Conservation (phyloP, 225 moss, liverwort and hornwort genomes). For the Sphagnum tenellum region DNA sequence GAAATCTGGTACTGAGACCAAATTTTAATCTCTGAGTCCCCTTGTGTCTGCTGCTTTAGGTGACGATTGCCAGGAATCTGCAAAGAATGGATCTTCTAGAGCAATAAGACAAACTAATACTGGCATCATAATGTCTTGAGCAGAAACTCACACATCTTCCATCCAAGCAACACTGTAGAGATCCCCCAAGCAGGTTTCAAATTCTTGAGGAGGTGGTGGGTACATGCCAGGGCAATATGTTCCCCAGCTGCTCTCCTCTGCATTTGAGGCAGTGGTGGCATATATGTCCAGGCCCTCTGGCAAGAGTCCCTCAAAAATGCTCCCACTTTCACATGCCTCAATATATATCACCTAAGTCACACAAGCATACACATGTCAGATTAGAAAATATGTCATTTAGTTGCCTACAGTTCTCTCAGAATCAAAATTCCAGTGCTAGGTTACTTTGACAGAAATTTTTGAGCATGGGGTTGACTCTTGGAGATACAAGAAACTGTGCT, state of each 20-base stretch:
- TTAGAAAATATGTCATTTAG: no score
- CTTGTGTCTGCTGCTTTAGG: no score
- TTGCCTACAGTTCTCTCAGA: no score
- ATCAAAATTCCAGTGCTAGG: no score
- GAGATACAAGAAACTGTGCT: no score
- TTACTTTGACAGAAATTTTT: no score
- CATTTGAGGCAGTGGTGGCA: conserved; percentile 90
- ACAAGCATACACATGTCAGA: no score
- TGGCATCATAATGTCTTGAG: not conserved
- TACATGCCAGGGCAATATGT: conserved; percentile 94
- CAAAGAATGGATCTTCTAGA: no score
- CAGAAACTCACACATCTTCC: conserved; percentile 70
- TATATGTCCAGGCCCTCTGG: conserved; percentile 80
- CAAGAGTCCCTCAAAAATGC: conserved; percentile 87
- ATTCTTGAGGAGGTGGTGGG: conserved; percentile 76
- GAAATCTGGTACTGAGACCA: no score
- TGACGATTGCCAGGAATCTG: not conserved
- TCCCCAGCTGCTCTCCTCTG: conserved; percentile 98
- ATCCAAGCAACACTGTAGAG: conserved; percentile 99
- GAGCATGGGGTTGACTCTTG: no score
- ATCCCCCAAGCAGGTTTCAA: conserved; percentile 91
- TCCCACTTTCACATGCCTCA: conserved; percentile 96
- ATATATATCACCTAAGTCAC: conserved; percentile 71
- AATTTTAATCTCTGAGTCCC: no score
- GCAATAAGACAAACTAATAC: not conserved